phyloP scores from a whole-genome alignment of 1,139 yeast genomes.

The Hansenula sp. region DNA sequence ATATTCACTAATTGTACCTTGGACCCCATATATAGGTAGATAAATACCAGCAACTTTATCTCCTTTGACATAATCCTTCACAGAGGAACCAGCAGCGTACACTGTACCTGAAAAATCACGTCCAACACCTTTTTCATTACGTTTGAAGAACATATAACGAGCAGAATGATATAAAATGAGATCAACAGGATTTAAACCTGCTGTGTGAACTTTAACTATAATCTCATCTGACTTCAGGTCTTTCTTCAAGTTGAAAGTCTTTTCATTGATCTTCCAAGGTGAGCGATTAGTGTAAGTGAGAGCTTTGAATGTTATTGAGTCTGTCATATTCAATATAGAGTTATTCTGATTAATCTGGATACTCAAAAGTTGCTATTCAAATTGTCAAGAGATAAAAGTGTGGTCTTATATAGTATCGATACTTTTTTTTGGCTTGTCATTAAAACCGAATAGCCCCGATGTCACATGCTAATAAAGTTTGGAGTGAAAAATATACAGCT shows the following conservation, averaged over 20 bases:
- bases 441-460: too few relatives aligned
- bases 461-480: too few relatives aligned
- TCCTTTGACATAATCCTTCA: constrained; percentile 54
- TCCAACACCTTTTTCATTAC: constrained; percentile 32
- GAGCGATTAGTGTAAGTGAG: neutral
- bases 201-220: constrained; percentile 47
- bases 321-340: too few relatives aligned
- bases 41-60: constrained; percentile 31
- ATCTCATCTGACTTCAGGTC: neutral
- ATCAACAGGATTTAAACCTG: constrained; percentile 66
- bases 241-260: neutral
- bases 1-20: constrained; percentile 58
- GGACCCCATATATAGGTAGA: constrained; percentile 38
- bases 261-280: neutral
- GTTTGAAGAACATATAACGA: neutral
- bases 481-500: too few relatives aligned
- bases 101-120: constrained; percentile 74
- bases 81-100: constrained; percentile 60
- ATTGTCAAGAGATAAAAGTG: too few relatives aligned
- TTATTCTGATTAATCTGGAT: too few relatives aligned
- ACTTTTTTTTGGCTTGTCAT: too few relatives aligned
- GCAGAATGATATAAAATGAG: constrained; percentile 25
- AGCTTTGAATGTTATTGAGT: neutral
- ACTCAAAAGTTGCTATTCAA: too few relatives aligned
- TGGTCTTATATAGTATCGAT: too few relatives aligned